Evolutionary conservation across 148 eudicot species (phyloP).

Genomic region (Fallopia convolvulus): DNA sequence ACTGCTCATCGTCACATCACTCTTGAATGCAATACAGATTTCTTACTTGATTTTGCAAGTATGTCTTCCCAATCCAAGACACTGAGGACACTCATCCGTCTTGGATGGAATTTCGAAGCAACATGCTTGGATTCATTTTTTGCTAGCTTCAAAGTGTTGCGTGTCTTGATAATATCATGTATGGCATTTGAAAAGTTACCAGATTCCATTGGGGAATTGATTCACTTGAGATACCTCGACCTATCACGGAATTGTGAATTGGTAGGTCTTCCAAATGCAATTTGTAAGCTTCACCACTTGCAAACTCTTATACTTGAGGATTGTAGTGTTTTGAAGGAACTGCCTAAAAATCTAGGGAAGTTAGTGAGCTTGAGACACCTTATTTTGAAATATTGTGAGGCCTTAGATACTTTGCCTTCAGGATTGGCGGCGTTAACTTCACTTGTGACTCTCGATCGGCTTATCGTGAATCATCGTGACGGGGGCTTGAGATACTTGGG

Average conservation of each 20-base stretch:
- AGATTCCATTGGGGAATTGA: constrained; percentile 7
- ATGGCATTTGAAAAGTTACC: neutral
- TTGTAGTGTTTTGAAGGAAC: neutral
- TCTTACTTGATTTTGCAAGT: neutral
- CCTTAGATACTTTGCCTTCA: neutral
- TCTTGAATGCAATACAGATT: neutral
- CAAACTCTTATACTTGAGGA: neutral
- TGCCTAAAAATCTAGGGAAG: constrained; percentile 18
- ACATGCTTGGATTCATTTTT: neutral
- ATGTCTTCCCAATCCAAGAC: neutral
- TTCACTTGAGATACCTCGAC: constrained; percentile 13
- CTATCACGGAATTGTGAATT: neutral
- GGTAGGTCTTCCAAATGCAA: neutral
- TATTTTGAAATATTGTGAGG: neutral
- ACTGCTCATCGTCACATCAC: neutral
- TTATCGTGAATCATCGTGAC: neutral
- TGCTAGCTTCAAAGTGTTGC: neutral
- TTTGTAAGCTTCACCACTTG: constrained; percentile 6
- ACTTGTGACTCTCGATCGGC: neutral
- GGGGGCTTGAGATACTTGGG: neutral
- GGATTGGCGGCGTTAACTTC: neutral
- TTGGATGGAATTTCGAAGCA: too few species aligned
- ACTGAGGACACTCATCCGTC: neutral
- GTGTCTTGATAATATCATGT: neutral
- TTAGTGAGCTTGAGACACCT: neutral